Evolutionary conservation across 1,284 basidiomycete species (phyloP), one percentile per base, ranked within the genome.

Genomic region (Termitomyces sp.): DNA sequence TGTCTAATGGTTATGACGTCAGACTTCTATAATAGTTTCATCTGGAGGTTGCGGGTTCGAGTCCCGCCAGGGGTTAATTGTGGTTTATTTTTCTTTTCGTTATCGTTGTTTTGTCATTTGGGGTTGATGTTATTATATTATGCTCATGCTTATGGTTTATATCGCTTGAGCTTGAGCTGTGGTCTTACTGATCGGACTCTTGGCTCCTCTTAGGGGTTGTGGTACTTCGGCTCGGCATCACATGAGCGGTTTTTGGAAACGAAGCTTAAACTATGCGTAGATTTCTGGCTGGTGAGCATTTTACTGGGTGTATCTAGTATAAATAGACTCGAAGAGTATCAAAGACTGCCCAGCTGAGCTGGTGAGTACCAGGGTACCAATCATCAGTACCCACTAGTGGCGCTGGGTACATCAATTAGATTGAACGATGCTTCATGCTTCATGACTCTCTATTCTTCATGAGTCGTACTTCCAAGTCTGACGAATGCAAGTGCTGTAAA

Each of bases 1-100:
- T 62, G 79, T 82, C 80, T 81, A 82, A 82, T 81, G 79, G 79
- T 67, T 78, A 81, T 81, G 79, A 81, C 80, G 80, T 81, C 79
- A 81, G 80, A 81, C 79, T 81, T 81, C 79, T 81, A 81, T 6
- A 19, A 24, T 7, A 15, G 13, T 45, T 34, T 10, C 28, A 77
- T 82, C 79, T 81, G 80, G 77, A 81, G 79, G 80, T 75, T 82
- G 79, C 75, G 80, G 75, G 80, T 81, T 82, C 79, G 79, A 81
- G 74, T 82, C 79, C 75, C 80, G 75, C 79, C 73, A 74, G 78
- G 80, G 79, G 80, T 76, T 73, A 24, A 24, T 12, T 7, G 1
- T 2, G 1, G 13, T 8, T n/a, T 8, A 1, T 49, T 28, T 9
- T 21, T 13, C n/a, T 19, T 36, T 38, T n/a, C 1, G 13, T 13